A percentile compares a stretch with the other conserved stretches of the same genome.
Conservation (phyloP, 1,284 basidiomycete genomes). For the Sporisorium exsertum region DNA sequence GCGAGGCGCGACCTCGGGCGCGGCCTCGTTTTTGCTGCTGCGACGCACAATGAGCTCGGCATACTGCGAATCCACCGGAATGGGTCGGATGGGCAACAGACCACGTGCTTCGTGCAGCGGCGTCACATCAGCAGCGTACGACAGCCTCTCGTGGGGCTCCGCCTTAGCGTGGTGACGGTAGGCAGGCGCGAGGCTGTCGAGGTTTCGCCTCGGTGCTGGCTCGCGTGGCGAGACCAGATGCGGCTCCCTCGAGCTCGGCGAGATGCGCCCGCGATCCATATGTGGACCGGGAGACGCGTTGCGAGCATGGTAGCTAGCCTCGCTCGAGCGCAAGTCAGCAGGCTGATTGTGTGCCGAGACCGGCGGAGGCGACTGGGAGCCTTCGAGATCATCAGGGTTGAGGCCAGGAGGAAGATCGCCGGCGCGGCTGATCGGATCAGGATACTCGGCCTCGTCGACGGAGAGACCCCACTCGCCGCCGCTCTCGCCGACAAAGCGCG, state of each 20-base stretch:
- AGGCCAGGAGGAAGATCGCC: slow-evolving; percentile 41
- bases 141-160: slow-evolving; percentile 15
- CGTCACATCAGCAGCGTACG: slow-evolving; percentile 36
- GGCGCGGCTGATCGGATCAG: slow-evolving; percentile 54
- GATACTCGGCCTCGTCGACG: slow-evolving; percentile 59
- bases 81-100: slow-evolving; percentile 47
- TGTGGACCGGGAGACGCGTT: slow-evolving; percentile 8
- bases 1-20: neutral
- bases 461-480: slow-evolving; percentile 63
- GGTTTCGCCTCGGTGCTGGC: slow-evolving; percentile 12
- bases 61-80: slow-evolving; percentile 41
- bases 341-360: slow-evolving; percentile 16
- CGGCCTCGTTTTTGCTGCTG: slow-evolving; percentile 12
- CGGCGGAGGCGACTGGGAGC: slow-evolving; percentile 37
- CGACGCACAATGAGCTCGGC: slow-evolving; percentile 25
- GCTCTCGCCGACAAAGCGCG: slow-evolving; percentile 59
- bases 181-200: slow-evolving; percentile 10
- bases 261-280: slow-evolving; percentile 20
- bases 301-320: slow-evolving; percentile 13
- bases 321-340: slow-evolving; percentile 14
- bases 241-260: slow-evolving; percentile 16
- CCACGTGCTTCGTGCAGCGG: slow-evolving; percentile 47
- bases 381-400: slow-evolving; percentile 38
- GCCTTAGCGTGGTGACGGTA: slow-evolving; percentile 18
- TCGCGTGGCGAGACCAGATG: slow-evolving; percentile 10